phyloP scores from a whole-genome alignment of 2,329 filamentous ascomycete genomes.

The Ceratocystis smalleyi region DNA sequence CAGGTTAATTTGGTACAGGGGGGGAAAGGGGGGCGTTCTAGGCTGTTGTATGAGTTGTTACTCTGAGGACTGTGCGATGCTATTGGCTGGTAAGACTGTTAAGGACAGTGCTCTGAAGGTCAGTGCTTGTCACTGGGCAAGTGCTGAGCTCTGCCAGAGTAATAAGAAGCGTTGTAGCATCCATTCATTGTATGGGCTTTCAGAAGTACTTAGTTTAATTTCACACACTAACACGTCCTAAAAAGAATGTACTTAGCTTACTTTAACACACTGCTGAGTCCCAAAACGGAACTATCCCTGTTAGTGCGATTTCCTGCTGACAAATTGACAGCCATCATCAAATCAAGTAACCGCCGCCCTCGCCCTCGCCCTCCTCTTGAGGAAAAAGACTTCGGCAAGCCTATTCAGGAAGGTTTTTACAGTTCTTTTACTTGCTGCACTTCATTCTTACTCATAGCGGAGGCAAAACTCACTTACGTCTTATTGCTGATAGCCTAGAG shows the following conservation, averaged over 20 bases:
- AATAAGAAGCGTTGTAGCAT: neutral
- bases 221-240: neutral
- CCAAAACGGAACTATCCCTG: neutral
- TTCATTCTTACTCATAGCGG: neutral
- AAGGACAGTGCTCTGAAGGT: no score
- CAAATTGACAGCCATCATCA: conserved; percentile 2
- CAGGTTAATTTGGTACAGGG: neutral
- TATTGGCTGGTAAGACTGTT: neutral
- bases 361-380: neutral
- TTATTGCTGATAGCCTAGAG: neutral
- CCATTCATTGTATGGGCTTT: neutral
- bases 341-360: neutral
- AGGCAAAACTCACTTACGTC: neutral
- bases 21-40: neutral
- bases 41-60: neutral
- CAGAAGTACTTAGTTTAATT: neutral
- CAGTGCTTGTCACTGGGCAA: no score
- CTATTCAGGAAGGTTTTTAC: neutral
- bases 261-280: neutral
- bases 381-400: neutral
- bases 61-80: no score
- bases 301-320: neutral
- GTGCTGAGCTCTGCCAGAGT: neutral
- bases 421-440: neutral
- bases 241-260: neutral